phyloP scores from a whole-genome alignment of 2,329 filamentous ascomycete genomes.

The Akanthomyces lecanii region DNA sequence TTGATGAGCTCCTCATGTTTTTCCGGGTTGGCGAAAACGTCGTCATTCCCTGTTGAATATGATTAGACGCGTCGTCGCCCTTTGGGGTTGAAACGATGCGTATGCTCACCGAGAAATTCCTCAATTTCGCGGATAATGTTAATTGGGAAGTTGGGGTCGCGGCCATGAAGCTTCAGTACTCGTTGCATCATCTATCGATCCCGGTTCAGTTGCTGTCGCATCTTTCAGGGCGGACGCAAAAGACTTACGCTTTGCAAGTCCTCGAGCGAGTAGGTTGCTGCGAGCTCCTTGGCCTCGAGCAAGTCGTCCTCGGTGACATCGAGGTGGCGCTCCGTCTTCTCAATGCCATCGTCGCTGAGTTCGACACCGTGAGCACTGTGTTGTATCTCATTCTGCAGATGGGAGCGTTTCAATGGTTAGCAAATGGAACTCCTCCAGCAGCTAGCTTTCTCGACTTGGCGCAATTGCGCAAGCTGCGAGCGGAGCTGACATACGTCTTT shows the following conservation, averaged over 20 bases:
- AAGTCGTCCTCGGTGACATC: conserved; percentile 41
- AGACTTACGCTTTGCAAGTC: conserved; percentile 28
- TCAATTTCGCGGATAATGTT: conserved; percentile 33
- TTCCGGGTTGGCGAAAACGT: conserved; percentile 24
- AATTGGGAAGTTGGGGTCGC: conserved; percentile 37
- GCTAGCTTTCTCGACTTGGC: neutral
- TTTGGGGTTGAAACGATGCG: neutral
- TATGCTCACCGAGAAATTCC: conserved; percentile 31
- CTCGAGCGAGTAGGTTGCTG: conserved; percentile 32
- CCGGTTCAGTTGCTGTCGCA: neutral
- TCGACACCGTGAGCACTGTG: neutral
- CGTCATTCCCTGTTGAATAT: conserved; percentile 8
- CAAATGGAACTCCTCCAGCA: no score
- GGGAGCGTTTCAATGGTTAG: neutral
- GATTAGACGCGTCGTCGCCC: neutral
- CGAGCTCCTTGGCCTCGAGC: conserved; percentile 39
- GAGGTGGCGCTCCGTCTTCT: conserved; percentile 21
- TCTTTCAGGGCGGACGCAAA: no score
- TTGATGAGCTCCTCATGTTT: conserved; percentile 26
- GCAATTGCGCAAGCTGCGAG: neutral
- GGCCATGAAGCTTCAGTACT: conserved; percentile 32
- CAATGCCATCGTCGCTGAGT: neutral
- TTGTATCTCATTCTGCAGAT: neutral
- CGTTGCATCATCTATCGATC: conserved; percentile 29
- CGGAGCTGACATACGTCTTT: neutral